Evolutionary conservation across 345 rosid species (phyloP).

Genomic region (Erodium maritimum): DNA sequence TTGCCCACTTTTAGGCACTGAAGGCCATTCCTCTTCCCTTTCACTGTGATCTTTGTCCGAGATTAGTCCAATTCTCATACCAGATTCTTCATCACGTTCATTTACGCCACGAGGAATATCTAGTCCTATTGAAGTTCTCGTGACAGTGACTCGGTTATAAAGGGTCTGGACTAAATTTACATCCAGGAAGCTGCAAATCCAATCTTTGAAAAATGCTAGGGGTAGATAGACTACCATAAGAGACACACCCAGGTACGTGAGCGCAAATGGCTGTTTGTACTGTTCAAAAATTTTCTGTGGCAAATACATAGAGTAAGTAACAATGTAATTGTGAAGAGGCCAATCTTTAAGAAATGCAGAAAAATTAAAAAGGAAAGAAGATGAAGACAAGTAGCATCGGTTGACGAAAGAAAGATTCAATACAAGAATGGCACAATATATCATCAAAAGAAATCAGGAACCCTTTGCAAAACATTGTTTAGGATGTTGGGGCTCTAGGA

Average conservation of each 20-base stretch:
- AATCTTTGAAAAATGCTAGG: conserved; percentile 29
- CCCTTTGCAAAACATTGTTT: too few species aligned
- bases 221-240: conserved; percentile 56
- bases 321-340: not conserved
- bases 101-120: conserved; percentile 30
- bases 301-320: not conserved
- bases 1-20: conserved; percentile 20
- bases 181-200: conserved; percentile 21
- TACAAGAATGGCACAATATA: too few species aligned
- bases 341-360: too few species aligned
- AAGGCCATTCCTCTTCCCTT: conserved; percentile 38
- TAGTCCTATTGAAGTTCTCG: conserved; percentile 18
- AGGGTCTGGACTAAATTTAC: conserved; percentile 6
- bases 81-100: conserved; percentile 15
- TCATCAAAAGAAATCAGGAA: too few species aligned
- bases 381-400: too few species aligned
- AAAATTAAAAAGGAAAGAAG: too few species aligned
- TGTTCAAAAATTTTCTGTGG: conserved; percentile 38
- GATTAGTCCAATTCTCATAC: conserved; percentile 13
- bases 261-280: conserved; percentile 49
- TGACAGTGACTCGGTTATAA: conserved; percentile 3
- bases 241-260: conserved; percentile 53
- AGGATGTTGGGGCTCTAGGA: too few species aligned
- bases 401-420: too few species aligned
- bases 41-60: conserved; percentile 25